Conservation (phyloP, 192 early-diverging fungal species). For the Linnemannia zychae region DNA sequence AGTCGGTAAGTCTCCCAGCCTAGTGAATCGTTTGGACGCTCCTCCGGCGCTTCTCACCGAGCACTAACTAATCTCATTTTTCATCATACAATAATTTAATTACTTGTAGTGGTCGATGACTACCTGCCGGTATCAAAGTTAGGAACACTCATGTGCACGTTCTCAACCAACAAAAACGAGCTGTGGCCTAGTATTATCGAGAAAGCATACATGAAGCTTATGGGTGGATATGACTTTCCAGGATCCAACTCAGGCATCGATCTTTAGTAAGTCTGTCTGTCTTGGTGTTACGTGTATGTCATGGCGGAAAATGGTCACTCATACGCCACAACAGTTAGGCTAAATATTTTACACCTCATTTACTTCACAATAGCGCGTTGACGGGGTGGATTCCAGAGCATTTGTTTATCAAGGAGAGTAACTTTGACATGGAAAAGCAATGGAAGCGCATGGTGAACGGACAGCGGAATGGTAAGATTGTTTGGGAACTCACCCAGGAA, state of each 20-base stretch:
- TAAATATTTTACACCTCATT: neutral
- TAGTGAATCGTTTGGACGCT: no score
- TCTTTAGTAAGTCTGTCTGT: constrained; percentile 69
- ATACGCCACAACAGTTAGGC: no score
- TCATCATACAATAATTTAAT: neutral
- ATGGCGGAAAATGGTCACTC: constrained; percentile 22
- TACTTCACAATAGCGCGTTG: constrained; percentile 67
- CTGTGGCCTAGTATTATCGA: constrained; percentile 91
- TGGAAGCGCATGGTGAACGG: constrained; percentile 83
- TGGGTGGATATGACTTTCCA: constrained; percentile 96
- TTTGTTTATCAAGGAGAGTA: constrained; percentile 83
- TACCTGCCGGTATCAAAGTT: constrained; percentile 80
- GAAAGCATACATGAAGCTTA: constrained; percentile 96
- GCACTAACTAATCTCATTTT: neutral
- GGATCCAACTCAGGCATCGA: constrained; percentile 96
- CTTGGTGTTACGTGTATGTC: neutral
- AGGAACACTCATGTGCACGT: constrained; percentile 89
- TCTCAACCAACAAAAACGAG: constrained; percentile 80
- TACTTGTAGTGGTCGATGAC: constrained; percentile 92
- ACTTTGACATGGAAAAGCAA: constrained; percentile 74
- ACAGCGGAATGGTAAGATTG: constrained; percentile 65
- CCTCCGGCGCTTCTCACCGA: neutral
- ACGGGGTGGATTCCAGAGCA: constrained; percentile 97
- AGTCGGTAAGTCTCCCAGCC: constrained; percentile 59
- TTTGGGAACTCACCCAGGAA: no score